phyloP scores from a whole-genome alignment of 75 land plant species.

The Pinus albicaulis region DNA sequence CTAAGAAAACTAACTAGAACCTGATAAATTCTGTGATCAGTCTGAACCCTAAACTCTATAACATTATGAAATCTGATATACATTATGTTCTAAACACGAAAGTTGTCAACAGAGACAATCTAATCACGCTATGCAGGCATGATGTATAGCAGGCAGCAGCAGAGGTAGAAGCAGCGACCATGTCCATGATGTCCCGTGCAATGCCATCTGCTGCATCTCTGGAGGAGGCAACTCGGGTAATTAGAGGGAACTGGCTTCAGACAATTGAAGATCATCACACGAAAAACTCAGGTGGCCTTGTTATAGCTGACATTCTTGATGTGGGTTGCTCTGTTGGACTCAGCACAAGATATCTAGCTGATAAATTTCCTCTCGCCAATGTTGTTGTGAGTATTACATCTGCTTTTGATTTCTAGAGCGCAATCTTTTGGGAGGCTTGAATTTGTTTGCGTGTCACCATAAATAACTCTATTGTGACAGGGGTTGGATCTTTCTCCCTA shows the following conservation, averaged over 20 bases:
- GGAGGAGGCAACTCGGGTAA: constrained; percentile 59
- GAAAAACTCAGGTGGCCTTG: constrained; percentile 48
- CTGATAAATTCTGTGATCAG: not conserved
- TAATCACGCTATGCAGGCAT: constrained; percentile 12
- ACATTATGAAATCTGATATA: not conserved
- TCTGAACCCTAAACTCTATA: not conserved
- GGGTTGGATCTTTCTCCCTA: constrained; percentile 94
- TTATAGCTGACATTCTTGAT: constrained; percentile 60
- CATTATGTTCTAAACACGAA: no score
- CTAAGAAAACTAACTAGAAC: not conserved
- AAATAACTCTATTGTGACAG: constrained; percentile 26
- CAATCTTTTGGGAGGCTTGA: not conserved
- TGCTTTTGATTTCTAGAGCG: not conserved
- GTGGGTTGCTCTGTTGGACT: constrained; percentile 89
- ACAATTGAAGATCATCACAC: constrained; percentile 63
- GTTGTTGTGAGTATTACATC: constrained; percentile 51
- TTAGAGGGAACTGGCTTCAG: constrained; percentile 81
- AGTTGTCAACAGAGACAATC: constrained; percentile 4
- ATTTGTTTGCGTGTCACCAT: not conserved
- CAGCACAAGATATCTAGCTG: constrained; percentile 74
- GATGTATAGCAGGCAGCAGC: constrained; percentile 74
- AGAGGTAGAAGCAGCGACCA: constrained; percentile 88
- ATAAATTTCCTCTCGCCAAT: constrained; percentile 68
- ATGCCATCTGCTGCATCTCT: constrained; percentile 64
- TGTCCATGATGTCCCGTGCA: constrained; percentile 76